A percentile compares a stretch with the other conserved stretches of the same genome.
phyloP scores from a whole-genome alignment of 1,139 yeast species.

The Taphrina wiesneri region DNA sequence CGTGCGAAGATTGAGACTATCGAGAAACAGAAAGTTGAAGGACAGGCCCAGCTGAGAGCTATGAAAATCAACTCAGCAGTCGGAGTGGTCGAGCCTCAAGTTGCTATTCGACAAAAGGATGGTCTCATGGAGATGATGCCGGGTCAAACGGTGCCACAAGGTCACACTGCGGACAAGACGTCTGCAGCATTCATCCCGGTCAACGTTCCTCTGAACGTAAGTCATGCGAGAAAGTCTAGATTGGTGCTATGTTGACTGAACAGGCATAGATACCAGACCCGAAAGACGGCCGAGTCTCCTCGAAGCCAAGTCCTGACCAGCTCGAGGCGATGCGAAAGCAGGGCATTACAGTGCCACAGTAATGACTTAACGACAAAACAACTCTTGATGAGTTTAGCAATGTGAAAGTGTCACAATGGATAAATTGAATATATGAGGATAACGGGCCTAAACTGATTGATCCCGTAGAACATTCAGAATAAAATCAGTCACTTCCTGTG shows the following conservation, averaged over 20 bases:
- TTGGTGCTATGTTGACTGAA: background rate
- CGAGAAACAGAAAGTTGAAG: conserved; percentile 26
- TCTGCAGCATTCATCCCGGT: conserved; percentile 28
- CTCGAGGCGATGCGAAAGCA: conserved; percentile 8
- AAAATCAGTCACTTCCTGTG: conserved; percentile 12
- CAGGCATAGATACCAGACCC: conserved; percentile 29
- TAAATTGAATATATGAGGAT: background rate
- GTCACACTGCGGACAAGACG: conserved; percentile 25
- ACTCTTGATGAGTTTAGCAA: background rate
- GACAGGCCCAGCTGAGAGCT: conserved; percentile 23
- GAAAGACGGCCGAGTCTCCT: conserved; percentile 17
- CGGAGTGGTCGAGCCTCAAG: conserved; percentile 26
- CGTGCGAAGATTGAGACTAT: conserved; percentile 23
- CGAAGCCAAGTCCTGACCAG: conserved; percentile 24
- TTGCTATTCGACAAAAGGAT: conserved; percentile 31
- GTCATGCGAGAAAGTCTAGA: background rate
- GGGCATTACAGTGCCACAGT: conserved; percentile 1
- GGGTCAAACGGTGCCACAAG: conserved; percentile 22
- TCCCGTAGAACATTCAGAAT: background rate
- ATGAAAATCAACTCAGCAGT: conserved; percentile 19
- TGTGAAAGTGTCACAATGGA: background rate
- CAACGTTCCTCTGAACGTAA: conserved; percentile 18
- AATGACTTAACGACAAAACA: background rate
- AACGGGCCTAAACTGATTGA: background rate
- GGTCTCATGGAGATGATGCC: conserved; percentile 35